Base-by-base conservation (phyloP, 805 yeast species). In the Nakazawaea holstii region DNA sequence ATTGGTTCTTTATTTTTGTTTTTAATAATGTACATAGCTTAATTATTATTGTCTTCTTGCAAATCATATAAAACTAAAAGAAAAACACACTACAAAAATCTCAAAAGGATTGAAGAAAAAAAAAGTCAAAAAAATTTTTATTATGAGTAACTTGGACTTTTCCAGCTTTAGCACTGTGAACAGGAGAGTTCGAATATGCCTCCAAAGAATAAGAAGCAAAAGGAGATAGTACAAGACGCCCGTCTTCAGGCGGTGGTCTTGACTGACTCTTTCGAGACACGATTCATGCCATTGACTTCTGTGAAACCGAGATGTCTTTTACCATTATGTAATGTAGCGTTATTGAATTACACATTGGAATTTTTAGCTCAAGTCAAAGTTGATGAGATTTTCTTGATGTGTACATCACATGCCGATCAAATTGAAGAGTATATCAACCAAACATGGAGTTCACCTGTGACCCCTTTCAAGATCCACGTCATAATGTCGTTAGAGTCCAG, bases 261-360 rank as follows among this genome's bases (percentile, higher is more conserved):
- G 56, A 88, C 96, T 13, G 99, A 94, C 66, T 87, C 97, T 17
- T 94, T 87, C 58, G 87, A 91, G 64, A 84, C 94, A 1, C 74
- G 96, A 56, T 94, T 94, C 66, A 82, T 86, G 87, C 99, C 99
- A 8, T 71, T 94, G 54, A 87, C 97, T 1, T 75, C 88, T 2
- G 81, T 80, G 15, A 80, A 73, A 53, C 99, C 99, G 35, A 76
- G 99, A 62, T 94, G 99, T 68, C 72, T 94, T 37, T 71, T 94
- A 52, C 97, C 97, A 2, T 68, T 94, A 49, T 97, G 96, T 28
- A 92, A 91, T 60, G 88, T 88, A 15, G 99, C 99, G 8, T 74
- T 94, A 59, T 80, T 94, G 52, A 98, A 94, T 63, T 94, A 94
- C 64, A 94, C 99, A 2, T 70, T 94, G 45, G 98, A 94, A 67